Evolutionary conservation across 257 asterid species (phyloP).

Genomic region (Echites panduratus): DNA sequence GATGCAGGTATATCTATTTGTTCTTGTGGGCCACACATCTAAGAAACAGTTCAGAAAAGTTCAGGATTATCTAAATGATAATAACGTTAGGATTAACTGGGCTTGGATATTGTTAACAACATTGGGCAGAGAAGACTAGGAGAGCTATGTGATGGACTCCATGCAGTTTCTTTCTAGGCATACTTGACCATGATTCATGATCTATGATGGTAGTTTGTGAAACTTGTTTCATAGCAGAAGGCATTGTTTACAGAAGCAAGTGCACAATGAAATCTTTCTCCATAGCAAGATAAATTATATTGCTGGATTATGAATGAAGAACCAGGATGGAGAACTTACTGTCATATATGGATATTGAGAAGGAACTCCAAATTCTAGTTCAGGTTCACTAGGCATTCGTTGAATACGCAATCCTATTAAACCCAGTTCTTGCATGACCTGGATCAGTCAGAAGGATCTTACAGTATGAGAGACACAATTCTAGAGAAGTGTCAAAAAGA

Average conservation of each 20-base stretch:
- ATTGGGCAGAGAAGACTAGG: neutral
- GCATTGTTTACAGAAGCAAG: neutral
- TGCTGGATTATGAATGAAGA: neutral
- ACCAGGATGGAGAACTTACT: conserved; percentile 31
- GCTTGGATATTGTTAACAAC: neutral
- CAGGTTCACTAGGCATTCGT: conserved; percentile 91
- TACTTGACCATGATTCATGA: neutral
- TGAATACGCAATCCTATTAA: conserved; percentile 86
- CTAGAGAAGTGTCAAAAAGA: conserved; percentile 1
- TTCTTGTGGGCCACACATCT: neutral
- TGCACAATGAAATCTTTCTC: neutral
- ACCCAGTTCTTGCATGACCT: conserved; percentile 98
- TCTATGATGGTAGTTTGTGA: neutral
- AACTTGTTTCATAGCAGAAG: neutral
- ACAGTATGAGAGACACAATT: neutral
- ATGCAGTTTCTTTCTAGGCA: neutral
- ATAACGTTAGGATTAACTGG: neutral
- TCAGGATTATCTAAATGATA: neutral
- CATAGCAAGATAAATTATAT: neutral
- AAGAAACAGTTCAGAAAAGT: neutral
- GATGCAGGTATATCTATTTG: neutral
- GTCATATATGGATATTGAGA: conserved; percentile 92
- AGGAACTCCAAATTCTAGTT: conserved; percentile 83
- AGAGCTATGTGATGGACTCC: neutral
- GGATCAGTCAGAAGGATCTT: conserved; percentile 23